Conservation (phyloP, 2,329 filamentous ascomycete species). For the Chaetomium olivaceum region DNA sequence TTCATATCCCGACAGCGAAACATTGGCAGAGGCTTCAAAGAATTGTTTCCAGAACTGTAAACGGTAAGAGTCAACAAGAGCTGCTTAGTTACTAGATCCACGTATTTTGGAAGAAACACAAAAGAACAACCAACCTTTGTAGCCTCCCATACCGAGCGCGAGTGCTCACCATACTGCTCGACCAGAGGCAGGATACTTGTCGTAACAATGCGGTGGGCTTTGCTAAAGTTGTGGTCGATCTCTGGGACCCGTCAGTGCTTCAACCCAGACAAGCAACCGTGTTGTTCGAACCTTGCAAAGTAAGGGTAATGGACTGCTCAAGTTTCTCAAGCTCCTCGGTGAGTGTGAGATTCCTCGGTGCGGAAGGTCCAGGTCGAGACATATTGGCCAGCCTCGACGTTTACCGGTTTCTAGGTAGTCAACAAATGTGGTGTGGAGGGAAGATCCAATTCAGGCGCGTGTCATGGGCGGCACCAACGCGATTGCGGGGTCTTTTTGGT, state of each 20-base stretch:
- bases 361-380: constrained; percentile 51
- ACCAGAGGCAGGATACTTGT: constrained; percentile 89
- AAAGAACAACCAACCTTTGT: constrained; percentile 67
- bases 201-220: constrained; percentile 93
- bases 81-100: not conserved
- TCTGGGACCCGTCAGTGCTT: constrained; percentile 53
- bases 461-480: constrained; percentile 17
- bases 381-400: constrained; percentile 38
- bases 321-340: constrained; percentile 95
- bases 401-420: constrained; percentile 12
- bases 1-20: constrained; percentile 93
- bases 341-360: constrained; percentile 65
- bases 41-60: constrained; percentile 98
- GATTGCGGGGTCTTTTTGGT: constrained; percentile 29
- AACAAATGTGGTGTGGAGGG: constrained; percentile 20
- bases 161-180: constrained; percentile 93
- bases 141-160: constrained; percentile 91
- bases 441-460: constrained; percentile 16
- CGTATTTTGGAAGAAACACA: not conserved
- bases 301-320: constrained; percentile 95
- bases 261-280: not conserved
- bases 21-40: constrained; percentile 97
- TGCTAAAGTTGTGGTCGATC: constrained; percentile 98
- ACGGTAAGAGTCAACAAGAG: constrained; percentile 15
- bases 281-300: constrained; percentile 70